Percentiles rank a stretch among this genome's conserved stretches.
These are phyloP conservation scores for Vinca major DNA, from an alignment of 305 asterid genomes.

Conservation along the genomic window DNA sequence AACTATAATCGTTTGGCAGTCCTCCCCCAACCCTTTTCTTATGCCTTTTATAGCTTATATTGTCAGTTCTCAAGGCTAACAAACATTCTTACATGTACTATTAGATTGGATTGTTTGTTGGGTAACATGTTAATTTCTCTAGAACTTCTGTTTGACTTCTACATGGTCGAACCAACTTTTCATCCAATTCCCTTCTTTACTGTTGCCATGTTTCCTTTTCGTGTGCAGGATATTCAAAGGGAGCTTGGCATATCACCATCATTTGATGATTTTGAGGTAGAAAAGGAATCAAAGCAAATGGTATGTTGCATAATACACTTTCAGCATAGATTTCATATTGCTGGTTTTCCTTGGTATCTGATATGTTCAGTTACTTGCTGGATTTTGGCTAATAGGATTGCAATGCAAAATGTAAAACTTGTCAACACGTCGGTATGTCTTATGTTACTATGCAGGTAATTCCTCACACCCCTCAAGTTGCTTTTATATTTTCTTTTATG, in stretches of 20 bases:
- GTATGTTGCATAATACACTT: conserved; percentile 17
- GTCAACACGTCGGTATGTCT: conserved; percentile 75
- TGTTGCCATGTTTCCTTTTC: neutral
- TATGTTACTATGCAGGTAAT: conserved; percentile 85
- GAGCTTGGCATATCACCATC: conserved; percentile 58
- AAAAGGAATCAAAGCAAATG: conserved; percentile 81
- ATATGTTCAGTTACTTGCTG: neutral
- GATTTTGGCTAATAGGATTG: conserved; percentile 44
- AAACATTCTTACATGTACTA: neutral
- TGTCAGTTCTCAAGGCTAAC: neutral
- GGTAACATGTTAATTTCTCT: neutral
- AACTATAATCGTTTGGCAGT: neutral
- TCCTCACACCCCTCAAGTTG: neutral
- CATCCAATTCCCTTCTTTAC: neutral
- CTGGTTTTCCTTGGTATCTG: neutral
- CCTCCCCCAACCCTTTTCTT: neutral
- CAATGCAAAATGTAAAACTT: conserved; percentile 80
- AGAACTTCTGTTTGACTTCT: neutral
- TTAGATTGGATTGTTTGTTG: neutral
- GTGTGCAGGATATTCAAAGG: conserved; percentile 61
- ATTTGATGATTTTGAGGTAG: conserved; percentile 72
- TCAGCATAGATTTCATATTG: conserved; percentile 1
- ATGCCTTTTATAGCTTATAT: neutral
- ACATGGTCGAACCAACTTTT: neutral
- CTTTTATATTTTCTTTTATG: neutral